phyloP scores from a whole-genome alignment of 1,139 yeast genomes.

The Cylindricascospora bacillispora region DNA sequence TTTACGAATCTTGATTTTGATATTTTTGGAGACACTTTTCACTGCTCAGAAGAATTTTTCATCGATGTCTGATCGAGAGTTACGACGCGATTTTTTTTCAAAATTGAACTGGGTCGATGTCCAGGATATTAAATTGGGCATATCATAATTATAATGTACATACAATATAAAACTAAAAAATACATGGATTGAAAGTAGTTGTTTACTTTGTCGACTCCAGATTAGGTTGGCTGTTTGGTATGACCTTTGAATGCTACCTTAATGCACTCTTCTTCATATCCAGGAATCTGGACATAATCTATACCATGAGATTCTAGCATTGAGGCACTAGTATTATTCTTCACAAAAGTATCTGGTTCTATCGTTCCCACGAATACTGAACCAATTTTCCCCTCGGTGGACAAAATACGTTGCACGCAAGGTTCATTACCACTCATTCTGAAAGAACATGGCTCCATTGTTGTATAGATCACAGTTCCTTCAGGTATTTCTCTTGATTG shows the following conservation, averaged over 20 bases:
- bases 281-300: conserved; percentile 70
- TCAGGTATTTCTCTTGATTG: conserved; percentile 42
- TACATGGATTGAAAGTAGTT: too few species aligned
- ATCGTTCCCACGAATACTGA: conserved; percentile 84
- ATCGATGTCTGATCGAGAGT: too few species aligned
- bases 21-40: too few species aligned
- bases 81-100: too few species aligned
- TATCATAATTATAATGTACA: too few species aligned
- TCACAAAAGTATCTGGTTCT: conserved; percentile 83
- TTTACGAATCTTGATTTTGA: too few species aligned
- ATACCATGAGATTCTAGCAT: conserved; percentile 45
- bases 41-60: too few species aligned
- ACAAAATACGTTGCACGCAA: conserved; percentile 68
- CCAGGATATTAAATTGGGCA: too few species aligned
- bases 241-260: conserved; percentile 73
- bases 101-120: too few species aligned
- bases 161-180: too few species aligned
- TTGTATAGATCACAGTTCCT: conserved; percentile 79
- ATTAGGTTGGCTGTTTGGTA: too few species aligned
- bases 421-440: conserved; percentile 86
- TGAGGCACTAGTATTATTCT: conserved; percentile 53
- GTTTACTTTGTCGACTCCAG: too few species aligned
- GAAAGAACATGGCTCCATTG: conserved; percentile 95
- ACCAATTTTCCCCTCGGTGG: conserved; percentile 37
- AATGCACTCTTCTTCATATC: conserved; percentile 63